These are phyloP conservation scores for Anisogramma anomala DNA, from an alignment of 2,329 filamentous ascomycete species.

Conservation along the genomic window DNA sequence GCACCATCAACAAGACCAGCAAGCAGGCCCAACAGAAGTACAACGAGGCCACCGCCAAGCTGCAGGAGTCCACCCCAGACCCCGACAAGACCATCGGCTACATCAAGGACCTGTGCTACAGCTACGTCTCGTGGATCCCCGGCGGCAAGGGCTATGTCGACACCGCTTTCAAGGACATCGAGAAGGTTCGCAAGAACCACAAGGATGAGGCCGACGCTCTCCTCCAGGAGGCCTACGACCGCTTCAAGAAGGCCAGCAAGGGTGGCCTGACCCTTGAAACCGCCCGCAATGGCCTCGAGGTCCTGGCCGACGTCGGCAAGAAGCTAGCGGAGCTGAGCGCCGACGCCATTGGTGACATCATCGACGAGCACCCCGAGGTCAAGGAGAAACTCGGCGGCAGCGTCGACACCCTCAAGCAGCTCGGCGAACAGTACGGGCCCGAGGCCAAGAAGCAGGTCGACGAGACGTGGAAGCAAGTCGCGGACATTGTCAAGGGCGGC, in stretches of 20 bases:
- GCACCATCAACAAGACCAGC: slow-evolving; percentile 21
- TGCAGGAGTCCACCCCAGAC: slow-evolving; percentile 51
- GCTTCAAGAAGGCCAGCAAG: slow-evolving; percentile 51
- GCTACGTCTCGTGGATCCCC: slow-evolving; percentile 61
- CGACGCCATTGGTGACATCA: slow-evolving; percentile 51
- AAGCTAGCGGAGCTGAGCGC: slow-evolving; percentile 50
- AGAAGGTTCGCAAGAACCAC: slow-evolving; percentile 55
- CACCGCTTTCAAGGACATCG: slow-evolving; percentile 57
- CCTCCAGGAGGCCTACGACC: slow-evolving; percentile 53
- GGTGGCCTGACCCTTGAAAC: slow-evolving; percentile 50
- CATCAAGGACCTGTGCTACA: slow-evolving; percentile 53
- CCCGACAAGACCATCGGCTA: slow-evolving; percentile 55
- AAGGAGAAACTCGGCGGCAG: slow-evolving; percentile 62
- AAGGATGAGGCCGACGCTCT: slow-evolving; percentile 59
- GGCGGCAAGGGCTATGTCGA: slow-evolving; percentile 60
- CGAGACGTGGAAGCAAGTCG: slow-evolving; percentile 56
- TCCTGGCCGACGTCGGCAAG: slow-evolving; percentile 49
- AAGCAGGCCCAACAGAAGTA: slow-evolving; percentile 50
- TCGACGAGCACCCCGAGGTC: slow-evolving; percentile 61
- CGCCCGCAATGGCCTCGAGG: slow-evolving; percentile 47
- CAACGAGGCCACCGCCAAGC: slow-evolving; percentile 45
- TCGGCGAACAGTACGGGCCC: slow-evolving; percentile 59
- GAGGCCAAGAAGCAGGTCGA: slow-evolving; percentile 68
- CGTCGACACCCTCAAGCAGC: slow-evolving; percentile 55
- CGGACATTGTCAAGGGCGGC: slow-evolving; percentile 51